These are phyloP conservation scores for Sporobolomyces pararoseus DNA, from an alignment of 768 basidiomycete genomes.

Conservation along the genomic window DNA sequence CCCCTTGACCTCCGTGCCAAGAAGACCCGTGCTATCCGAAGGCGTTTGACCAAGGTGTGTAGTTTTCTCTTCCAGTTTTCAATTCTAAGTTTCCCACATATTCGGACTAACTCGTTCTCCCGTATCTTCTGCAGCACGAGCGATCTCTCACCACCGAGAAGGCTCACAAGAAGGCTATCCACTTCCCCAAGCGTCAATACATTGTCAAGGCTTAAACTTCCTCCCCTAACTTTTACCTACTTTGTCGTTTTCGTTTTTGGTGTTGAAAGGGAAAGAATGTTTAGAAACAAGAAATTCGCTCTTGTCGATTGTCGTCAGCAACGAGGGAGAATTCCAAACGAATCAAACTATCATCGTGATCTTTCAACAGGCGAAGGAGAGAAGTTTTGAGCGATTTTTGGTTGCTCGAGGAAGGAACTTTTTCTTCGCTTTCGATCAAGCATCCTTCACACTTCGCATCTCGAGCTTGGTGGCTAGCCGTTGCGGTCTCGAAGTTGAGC, in stretches of 20 bases:
- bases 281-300: not conserved
- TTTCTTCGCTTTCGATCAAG: too few relatives aligned
- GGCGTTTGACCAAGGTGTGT: constrained; percentile 81
- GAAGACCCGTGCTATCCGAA: constrained; percentile 97
- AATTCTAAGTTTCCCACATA: not conserved
- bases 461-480: too few relatives aligned
- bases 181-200: constrained; percentile 60
- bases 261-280: not conserved
- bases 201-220: constrained; percentile 70
- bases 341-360: too few relatives aligned
- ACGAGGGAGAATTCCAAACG: too few relatives aligned
- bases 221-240: not conserved
- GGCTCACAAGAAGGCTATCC: constrained; percentile 51
- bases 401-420: too few relatives aligned
- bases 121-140: constrained; percentile 65
- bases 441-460: too few relatives aligned
- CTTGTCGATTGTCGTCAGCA: not conserved
- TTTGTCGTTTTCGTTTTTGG: not conserved
- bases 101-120: too few relatives aligned
- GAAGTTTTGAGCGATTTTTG: too few relatives aligned
- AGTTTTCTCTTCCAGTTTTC: not conserved
- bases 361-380: too few relatives aligned
- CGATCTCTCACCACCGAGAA: constrained; percentile 78
- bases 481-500: too few relatives aligned
- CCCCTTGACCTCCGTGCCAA: constrained; percentile 96